Evolutionary conservation across 148 eudicot genomes (phyloP), one percentile per base, ranked within the genome.

Genomic region (Spergularia bocconei): DNA sequence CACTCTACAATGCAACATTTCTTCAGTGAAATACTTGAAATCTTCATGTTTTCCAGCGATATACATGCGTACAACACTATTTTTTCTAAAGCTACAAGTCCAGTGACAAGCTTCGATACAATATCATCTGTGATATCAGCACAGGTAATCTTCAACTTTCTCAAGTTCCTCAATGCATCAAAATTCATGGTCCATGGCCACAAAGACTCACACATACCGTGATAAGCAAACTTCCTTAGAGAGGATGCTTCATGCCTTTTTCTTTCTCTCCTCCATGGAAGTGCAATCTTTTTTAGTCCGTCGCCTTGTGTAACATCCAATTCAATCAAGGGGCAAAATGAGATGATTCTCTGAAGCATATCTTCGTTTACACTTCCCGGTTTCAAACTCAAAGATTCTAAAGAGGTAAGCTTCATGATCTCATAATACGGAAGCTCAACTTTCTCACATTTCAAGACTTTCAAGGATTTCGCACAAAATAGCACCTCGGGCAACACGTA

Each of bases 11-110:
- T 16, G 13, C 11, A n/a, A 55, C 60, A 61, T 19, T 50, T 54
- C 11, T 48, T 66, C 2, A 75, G 51, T n/a, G 69, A 65, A 65
- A 38, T 39, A 23, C 71, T 67, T 48, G 71, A 20, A 55, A 67
- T 67, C 17, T 67, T 67, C 19, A 67, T 20, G 71, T 33, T 12
- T 47, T 20, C 3, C 71, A 67, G 38, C 6, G 0, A 4, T 4
- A 9, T 4, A 47, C 48, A 33, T 63, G 33, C 33, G 33, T 29
- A 29, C 33, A 15, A 9, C 48, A 7, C 11, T 29, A 63, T 48
- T 36, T 13, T 6, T 9, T 67, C 56, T 50, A 67, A 67, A 0
- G 36, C 71, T 9, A 48, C 71, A 39, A 66, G 69, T 2, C 69
- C 69, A 66, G 6, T 41, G 17, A 14, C 15, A 23, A 41, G 52